Evolutionary conservation across 202 grass and related monocot genomes (phyloP).

Genomic region (Panicum virgatum): DNA sequence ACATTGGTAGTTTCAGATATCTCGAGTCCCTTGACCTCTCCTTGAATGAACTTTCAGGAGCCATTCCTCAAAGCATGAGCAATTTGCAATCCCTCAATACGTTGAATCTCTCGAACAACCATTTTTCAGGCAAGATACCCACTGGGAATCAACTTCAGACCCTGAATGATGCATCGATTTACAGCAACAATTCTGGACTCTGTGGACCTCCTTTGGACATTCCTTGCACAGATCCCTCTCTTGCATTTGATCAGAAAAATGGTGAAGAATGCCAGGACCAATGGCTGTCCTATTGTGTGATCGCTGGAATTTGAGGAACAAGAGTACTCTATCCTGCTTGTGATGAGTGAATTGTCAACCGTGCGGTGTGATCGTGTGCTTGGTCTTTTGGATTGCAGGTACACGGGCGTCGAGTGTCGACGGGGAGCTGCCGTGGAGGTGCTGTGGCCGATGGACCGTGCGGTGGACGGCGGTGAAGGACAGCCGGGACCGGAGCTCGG

Average conservation of each 20-base stretch:
- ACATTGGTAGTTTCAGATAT: slow-evolving; percentile 35
- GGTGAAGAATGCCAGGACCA: background rate
- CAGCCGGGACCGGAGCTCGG: too few species aligned
- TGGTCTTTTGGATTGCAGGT: too few species aligned
- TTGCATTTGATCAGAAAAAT: background rate
- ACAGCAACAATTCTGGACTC: slow-evolving; percentile 51
- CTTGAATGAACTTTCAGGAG: slow-evolving; percentile 45
- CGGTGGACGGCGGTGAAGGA: too few species aligned
- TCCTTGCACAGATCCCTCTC: slow-evolving; percentile 7
- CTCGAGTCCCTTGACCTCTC: slow-evolving; percentile 62
- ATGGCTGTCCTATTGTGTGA: slow-evolving; percentile 45
- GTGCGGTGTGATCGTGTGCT: too few species aligned
- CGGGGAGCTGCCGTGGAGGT: too few species aligned
- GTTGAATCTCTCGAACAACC: slow-evolving; percentile 63
- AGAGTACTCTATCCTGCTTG: too few species aligned
- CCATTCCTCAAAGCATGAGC: slow-evolving; percentile 48
- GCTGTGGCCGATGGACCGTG: too few species aligned
- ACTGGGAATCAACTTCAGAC: slow-evolving; percentile 55
- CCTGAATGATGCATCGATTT: slow-evolving; percentile 41
- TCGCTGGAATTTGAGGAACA: slow-evolving; percentile 54
- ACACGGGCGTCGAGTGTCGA: too few species aligned
- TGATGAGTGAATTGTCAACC: too few species aligned
- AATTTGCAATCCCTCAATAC: background rate
- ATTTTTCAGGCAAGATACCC: slow-evolving; percentile 57
- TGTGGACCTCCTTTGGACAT: slow-evolving; percentile 49